These are phyloP conservation scores for Paraphoma sp. DNA, from an alignment of 2,329 filamentous ascomycete genomes.

Conservation along the genomic window DNA sequence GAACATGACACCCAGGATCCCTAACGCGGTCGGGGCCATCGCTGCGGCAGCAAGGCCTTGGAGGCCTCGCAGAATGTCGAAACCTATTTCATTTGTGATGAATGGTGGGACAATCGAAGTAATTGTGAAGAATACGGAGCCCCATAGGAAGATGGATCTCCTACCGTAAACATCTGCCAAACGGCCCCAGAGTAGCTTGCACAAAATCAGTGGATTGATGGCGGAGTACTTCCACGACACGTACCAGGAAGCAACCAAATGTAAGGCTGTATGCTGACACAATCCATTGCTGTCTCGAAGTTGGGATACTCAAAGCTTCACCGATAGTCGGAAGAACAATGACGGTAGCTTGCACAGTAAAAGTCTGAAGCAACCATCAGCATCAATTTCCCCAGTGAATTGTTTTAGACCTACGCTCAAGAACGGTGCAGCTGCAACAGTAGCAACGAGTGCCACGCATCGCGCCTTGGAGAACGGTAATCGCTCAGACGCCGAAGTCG, in stretches of 20 bases:
- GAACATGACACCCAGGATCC: conserved; percentile 72
- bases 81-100: conserved; percentile 70
- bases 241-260: conserved; percentile 68
- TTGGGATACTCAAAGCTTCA: conserved; percentile 62
- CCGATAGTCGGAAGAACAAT: conserved; percentile 70
- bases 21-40: conserved; percentile 74
- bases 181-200: conserved; percentile 67
- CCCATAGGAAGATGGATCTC: conserved; percentile 68
- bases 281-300: conserved; percentile 69
- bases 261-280: conserved; percentile 70
- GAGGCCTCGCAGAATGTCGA: conserved; percentile 70
- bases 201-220: conserved; percentile 6
- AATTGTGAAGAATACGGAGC: conserved; percentile 68
- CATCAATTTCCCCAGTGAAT: not conserved
- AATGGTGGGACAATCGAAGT: conserved; percentile 69
- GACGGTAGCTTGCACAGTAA: conserved; percentile 65
- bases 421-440: conserved; percentile 37
- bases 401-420: conserved; percentile 35
- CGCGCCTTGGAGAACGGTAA: conserved; percentile 41
- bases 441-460: conserved; percentile 37
- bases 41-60: conserved; percentile 73
- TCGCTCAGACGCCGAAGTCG: conserved; percentile 8
- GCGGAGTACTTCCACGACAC: not conserved
- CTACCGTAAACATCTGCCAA: conserved; percentile 73
- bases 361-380: conserved; percentile 50